Conservation (phyloP, 768 basidiomycete genomes). For the Mycena leptocephala region DNA sequence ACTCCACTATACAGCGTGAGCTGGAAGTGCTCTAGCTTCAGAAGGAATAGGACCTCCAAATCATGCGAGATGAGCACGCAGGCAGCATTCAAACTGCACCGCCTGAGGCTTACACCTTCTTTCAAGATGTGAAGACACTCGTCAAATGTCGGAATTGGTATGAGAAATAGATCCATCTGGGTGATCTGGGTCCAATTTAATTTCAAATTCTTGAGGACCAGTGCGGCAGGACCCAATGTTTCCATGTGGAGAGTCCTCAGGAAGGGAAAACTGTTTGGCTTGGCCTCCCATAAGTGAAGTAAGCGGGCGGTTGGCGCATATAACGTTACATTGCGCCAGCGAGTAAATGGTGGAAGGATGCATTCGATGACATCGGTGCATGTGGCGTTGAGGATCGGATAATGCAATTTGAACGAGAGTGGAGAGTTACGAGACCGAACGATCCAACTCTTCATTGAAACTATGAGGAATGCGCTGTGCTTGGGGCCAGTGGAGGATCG, state of each 20-base stretch:
- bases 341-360: constrained; percentile 31
- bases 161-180: constrained; percentile 52
- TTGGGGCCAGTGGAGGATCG: constrained; percentile 37
- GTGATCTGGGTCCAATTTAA: constrained; percentile 60
- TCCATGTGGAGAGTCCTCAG: constrained; percentile 53
- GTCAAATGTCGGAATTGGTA: constrained; percentile 52
- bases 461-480: constrained; percentile 35
- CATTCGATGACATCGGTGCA: constrained; percentile 20
- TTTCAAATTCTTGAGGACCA: constrained; percentile 44
- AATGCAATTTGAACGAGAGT: too few species aligned
- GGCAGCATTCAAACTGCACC: constrained; percentile 52
- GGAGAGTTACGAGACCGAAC: constrained; percentile 45
- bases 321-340: constrained; percentile 57
- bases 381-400: constrained; percentile 17
- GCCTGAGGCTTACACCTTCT: constrained; percentile 47
- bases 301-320: constrained; percentile 49
- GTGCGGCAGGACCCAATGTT: constrained; percentile 41
- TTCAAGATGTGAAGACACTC: constrained; percentile 53
- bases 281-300: constrained; percentile 39
- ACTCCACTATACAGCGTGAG: constrained; percentile 54
- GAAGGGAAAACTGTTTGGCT: constrained; percentile 43
- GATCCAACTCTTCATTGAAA: constrained; percentile 53
- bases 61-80: constrained; percentile 43
- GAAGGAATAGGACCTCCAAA: constrained; percentile 40
- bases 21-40: constrained; percentile 50